Conservation (phyloP, 2,329 filamentous ascomycete genomes). For the Aspergillus pseudoviridinutans region DNA sequence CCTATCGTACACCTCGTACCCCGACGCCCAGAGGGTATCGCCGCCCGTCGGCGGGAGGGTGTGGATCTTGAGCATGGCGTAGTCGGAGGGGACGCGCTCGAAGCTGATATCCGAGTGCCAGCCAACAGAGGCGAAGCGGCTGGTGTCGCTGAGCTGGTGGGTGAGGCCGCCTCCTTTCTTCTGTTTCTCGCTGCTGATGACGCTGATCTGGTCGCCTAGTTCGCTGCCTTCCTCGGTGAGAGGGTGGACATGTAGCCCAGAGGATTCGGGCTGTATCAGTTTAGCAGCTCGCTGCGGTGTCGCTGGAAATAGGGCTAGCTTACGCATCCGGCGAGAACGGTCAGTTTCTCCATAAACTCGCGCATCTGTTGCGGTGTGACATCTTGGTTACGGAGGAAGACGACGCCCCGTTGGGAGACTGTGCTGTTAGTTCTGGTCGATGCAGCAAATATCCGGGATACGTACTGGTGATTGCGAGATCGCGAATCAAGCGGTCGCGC, state of each 20-base stretch:
- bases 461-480: slow-evolving; percentile 62
- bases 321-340: slow-evolving; percentile 42
- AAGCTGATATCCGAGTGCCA: slow-evolving; percentile 62
- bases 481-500: slow-evolving; percentile 59
- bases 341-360: slow-evolving; percentile 45
- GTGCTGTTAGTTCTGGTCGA: background rate
- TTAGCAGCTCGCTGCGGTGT: background rate
- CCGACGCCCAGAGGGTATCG: slow-evolving; percentile 64
- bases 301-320: slow-evolving; percentile 1
- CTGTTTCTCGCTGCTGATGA: slow-evolving; percentile 56
- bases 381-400: slow-evolving; percentile 66
- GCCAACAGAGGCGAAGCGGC: slow-evolving; percentile 43
- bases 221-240: slow-evolving; percentile 55
- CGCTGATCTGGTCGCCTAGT: slow-evolving; percentile 58
- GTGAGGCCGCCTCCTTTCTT: slow-evolving; percentile 40
- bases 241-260: slow-evolving; percentile 58
- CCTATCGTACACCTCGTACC: slow-evolving; percentile 63
- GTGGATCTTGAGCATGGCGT: slow-evolving; percentile 56
- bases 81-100: slow-evolving; percentile 62
- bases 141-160: slow-evolving; percentile 30
- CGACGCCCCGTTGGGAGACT: slow-evolving; percentile 66
- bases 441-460: slow-evolving; percentile 23
- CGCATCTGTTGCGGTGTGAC: slow-evolving; percentile 61
- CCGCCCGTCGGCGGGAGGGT: slow-evolving; percentile 55
- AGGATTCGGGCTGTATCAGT: slow-evolving; percentile 43